phyloP scores from a whole-genome alignment of 805 yeast species.

The Starmerella apicola region DNA sequence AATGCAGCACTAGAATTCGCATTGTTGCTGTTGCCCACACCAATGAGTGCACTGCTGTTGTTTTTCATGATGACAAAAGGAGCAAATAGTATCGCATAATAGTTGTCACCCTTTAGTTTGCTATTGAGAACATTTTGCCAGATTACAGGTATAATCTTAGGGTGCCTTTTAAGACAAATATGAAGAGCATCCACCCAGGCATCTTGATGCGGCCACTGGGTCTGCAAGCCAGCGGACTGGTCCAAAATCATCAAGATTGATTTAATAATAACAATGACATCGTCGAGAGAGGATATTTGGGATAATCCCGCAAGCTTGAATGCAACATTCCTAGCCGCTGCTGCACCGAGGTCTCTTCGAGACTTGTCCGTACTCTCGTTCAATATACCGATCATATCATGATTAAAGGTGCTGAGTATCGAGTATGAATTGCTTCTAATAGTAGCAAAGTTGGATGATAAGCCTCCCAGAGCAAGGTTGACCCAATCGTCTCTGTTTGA shows the following conservation, averaged over 20 bases:
- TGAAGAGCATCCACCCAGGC: background rate
- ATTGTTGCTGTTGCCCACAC: background rate
- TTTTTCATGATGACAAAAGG: background rate
- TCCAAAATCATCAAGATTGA: background rate
- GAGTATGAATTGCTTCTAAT: slow-evolving; percentile 3
- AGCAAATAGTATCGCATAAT: background rate
- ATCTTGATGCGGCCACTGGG: background rate
- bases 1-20: background rate
- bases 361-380: background rate
- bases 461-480: slow-evolving; percentile 9
- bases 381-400: background rate
- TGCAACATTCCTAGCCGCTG: background rate
- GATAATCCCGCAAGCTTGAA: background rate
- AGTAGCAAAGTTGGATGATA: slow-evolving; percentile 3
- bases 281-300: background rate
- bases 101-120: background rate
- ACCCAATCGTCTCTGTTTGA: slow-evolving; percentile 3
- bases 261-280: background rate
- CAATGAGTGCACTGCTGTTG: background rate
- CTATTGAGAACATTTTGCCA: background rate
- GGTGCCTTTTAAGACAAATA: background rate
- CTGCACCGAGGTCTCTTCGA: background rate
- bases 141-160: background rate
- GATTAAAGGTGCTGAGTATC: background rate
- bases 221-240: background rate